These are phyloP conservation scores for Eucalyptus virginea DNA, from an alignment of 345 rosid species.

Conservation along the genomic window DNA sequence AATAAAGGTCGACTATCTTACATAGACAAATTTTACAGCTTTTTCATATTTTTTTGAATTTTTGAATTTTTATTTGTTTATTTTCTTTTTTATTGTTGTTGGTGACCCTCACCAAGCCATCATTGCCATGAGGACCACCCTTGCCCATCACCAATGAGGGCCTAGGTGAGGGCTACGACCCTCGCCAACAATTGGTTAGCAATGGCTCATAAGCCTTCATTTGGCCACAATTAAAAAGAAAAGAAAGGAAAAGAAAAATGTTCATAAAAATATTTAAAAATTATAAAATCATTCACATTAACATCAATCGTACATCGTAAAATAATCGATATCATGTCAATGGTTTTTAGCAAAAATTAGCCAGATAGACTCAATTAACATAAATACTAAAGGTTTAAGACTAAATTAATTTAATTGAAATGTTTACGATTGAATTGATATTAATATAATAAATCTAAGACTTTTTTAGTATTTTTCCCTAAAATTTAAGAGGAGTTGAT, in stretches of 20 bases:
- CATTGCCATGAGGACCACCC: not conserved
- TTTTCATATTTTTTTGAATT: too few relatives aligned
- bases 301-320: rapidly evolving
- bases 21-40: too few relatives aligned
- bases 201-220: not conserved
- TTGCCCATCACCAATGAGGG: not conserved
- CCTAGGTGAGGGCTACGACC: not conserved
- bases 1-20: not conserved
- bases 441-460: rapidly evolving
- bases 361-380: rapidly evolving
- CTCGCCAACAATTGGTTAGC: rapidly evolving
- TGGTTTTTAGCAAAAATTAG: too few relatives aligned
- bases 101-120: not conserved
- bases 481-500: not conserved
- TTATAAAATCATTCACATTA: too few relatives aligned
- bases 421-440: rapidly evolving
- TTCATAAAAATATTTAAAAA: too few relatives aligned
- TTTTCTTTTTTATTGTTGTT: too few relatives aligned
- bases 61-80: too few relatives aligned
- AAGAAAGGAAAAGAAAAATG: too few relatives aligned
- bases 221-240: too few relatives aligned
- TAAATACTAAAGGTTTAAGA: too few relatives aligned
- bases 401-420: too few relatives aligned
- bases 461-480: rapidly evolving
- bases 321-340: rapidly evolving